phyloP scores from a whole-genome alignment of 2,329 filamentous ascomycete genomes.

The Diaporthe vexans region DNA sequence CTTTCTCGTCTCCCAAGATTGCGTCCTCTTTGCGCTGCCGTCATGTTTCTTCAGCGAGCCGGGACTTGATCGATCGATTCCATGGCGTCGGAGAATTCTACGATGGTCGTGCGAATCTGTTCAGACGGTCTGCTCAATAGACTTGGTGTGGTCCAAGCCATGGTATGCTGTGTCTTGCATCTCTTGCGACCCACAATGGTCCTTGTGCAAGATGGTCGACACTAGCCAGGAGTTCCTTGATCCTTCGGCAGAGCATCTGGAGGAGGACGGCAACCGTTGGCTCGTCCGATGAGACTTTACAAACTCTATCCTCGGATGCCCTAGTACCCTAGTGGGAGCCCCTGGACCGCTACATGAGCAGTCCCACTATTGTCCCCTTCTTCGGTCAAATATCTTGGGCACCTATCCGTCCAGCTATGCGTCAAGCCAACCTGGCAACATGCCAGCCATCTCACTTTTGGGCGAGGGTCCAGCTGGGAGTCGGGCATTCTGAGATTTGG shows the following conservation, averaged over 20 bases:
- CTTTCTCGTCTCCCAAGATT: constrained; percentile 23
- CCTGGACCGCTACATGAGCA: constrained; percentile 24
- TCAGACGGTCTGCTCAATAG: constrained; percentile 27
- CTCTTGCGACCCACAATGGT: constrained; percentile 38
- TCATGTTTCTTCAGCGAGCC: neutral
- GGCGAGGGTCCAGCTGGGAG: constrained; percentile 9
- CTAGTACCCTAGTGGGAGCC: constrained; percentile 35
- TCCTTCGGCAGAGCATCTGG: constrained; percentile 41
- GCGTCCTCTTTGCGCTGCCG: neutral
- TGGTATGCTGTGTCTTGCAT: constrained; percentile 39
- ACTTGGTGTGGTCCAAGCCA: constrained; percentile 25
- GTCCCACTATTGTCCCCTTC: constrained; percentile 36
- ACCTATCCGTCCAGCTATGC: constrained; percentile 18
- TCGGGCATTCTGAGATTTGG: constrained; percentile 16
- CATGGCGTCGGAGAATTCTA: constrained; percentile 23
- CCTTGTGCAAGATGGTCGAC: constrained; percentile 38
- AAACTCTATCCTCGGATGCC: constrained; percentile 43
- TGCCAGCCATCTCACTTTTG: constrained; percentile 31
- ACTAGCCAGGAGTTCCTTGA: constrained; percentile 43
- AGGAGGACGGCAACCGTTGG: constrained; percentile 39
- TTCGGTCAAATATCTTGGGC: constrained; percentile 41
- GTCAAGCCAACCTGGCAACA: constrained; percentile 9
- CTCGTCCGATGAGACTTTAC: constrained; percentile 40
- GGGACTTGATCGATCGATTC: neutral
- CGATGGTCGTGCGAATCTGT: constrained; percentile 23